Conservation (phyloP, 768 basidiomycete species). For the Lenzites betulinus region DNA sequence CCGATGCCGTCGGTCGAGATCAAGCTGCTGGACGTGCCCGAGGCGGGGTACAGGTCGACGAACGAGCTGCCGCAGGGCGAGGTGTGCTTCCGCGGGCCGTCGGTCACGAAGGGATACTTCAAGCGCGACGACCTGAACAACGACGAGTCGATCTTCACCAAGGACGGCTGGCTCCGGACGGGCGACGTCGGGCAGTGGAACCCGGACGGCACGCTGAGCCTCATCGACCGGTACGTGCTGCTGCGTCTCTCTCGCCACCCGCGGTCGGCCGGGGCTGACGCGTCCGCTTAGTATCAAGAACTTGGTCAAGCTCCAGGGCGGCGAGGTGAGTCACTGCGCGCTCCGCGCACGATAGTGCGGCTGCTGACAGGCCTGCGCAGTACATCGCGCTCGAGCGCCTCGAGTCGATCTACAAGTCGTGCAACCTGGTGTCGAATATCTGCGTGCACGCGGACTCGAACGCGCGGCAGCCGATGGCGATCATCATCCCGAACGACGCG, state of each 20-base stretch:
- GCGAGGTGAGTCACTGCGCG: constrained; percentile 57
- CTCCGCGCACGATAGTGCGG: background rate
- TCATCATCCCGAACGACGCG: constrained; percentile 79
- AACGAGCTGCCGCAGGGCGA: constrained; percentile 82
- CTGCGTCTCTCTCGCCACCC: no score
- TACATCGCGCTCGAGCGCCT: constrained; percentile 93
- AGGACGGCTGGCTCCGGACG: constrained; percentile 92
- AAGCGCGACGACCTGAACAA: constrained; percentile 88
- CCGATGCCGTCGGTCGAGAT: constrained; percentile 88
- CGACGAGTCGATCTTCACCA: constrained; percentile 81
- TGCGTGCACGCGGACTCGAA: constrained; percentile 79
- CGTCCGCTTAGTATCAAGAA: constrained; percentile 73
- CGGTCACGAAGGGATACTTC: constrained; percentile 88
- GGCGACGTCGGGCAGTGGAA: constrained; percentile 98
- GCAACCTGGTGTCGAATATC: constrained; percentile 76
- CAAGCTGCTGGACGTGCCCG: constrained; percentile 80
- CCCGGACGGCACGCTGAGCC: constrained; percentile 79
- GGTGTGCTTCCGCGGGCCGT: constrained; percentile 84
- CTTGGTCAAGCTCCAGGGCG: constrained; percentile 79
- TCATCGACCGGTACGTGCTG: constrained; percentile 82
- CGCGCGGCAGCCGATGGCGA: constrained; percentile 82
- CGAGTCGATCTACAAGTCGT: constrained; percentile 85
- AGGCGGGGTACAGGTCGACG: constrained; percentile 81
- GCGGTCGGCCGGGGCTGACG: background rate
- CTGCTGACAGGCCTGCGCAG: constrained; percentile 35